Evolutionary conservation across 306 rosid genomes (phyloP).

Genomic region (Elaeagnus macrophylla): DNA sequence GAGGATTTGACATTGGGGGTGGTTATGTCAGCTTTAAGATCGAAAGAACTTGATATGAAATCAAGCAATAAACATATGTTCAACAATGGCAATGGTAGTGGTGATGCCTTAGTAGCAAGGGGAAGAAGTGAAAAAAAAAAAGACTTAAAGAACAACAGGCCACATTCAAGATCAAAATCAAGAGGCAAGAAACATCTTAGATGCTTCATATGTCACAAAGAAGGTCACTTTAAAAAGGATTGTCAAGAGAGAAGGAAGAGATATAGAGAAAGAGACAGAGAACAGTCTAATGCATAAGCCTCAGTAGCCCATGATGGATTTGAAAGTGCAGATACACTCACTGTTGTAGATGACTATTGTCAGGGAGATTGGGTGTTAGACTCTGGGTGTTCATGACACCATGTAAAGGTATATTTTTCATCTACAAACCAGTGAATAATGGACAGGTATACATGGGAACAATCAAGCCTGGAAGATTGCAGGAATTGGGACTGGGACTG

Average conservation of each 20-base stretch:
- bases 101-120: background rate
- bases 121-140: background rate
- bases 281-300: background rate
- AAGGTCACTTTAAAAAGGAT: background rate
- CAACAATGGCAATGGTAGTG: background rate
- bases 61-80: background rate
- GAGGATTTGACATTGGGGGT: background rate
- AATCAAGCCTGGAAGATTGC: no score
- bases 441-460: no score
- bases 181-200: no score
- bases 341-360: background rate
- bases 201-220: background rate
- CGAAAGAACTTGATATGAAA: background rate
- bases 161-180: background rate
- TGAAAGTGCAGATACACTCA: background rate
- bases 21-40: no score
- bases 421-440: background rate
- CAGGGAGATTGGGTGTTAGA: background rate
- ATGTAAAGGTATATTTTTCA: no score
- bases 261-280: background rate
- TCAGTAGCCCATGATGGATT: background rate
- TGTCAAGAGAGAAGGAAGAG: background rate
- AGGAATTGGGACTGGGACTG: no score
- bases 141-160: background rate
- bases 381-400: background rate